Percentiles rank a stretch among this genome's conserved stretches.
Evolutionary conservation across 139 green algal genomes (phyloP).

Genomic region (Gonium pectorale): DNA sequence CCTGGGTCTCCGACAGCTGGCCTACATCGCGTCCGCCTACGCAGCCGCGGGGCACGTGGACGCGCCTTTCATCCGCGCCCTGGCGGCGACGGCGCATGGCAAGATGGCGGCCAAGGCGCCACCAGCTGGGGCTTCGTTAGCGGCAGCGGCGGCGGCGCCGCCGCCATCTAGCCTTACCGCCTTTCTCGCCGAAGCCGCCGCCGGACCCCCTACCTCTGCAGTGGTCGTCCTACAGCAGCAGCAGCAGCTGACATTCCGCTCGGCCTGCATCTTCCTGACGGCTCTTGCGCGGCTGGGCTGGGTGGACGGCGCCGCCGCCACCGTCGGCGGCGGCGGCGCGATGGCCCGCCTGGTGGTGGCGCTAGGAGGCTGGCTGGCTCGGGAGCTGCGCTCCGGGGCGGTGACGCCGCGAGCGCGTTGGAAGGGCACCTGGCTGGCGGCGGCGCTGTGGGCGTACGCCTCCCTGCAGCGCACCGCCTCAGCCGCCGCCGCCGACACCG

Average conservation of each 20-base stretch:
- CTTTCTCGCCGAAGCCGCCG: no score
- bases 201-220: no score
- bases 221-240: no score
- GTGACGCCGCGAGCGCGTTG: background rate
- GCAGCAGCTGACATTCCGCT: constrained; percentile 10
- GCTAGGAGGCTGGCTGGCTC: background rate
- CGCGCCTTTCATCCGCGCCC: background rate
- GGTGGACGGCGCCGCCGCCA: background rate
- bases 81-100: background rate
- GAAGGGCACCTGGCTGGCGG: constrained; percentile 41
- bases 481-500: background rate
- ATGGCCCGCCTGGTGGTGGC: background rate
- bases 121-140: no score
- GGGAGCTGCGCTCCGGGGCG: background rate
- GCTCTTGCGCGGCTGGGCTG: constrained; percentile 10
- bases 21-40: constrained; percentile 17
- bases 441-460: constrained; percentile 6
- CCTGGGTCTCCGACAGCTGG: background rate
- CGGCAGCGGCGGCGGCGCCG: no score
- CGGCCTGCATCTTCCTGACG: constrained; percentile 8
- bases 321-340: no score
- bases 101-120: background rate
- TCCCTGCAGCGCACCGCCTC: background rate
- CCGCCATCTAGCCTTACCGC: no score
- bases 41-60: constrained; percentile 14